Base-by-base conservation (phyloP, 805 yeast species). In the Kuraishia floccosa region DNA sequence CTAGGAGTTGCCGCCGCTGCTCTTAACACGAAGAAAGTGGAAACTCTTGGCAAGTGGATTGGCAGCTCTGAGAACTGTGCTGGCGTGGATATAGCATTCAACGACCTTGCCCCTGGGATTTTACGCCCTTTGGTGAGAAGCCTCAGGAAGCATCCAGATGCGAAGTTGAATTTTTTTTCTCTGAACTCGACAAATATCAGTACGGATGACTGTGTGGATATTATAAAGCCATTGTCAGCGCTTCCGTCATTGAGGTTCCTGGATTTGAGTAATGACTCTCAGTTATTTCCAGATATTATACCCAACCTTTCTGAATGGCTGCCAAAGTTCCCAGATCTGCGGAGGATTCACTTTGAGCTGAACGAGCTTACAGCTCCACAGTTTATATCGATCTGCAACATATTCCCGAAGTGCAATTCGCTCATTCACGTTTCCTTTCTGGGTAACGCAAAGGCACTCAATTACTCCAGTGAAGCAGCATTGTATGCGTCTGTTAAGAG, bases 71-170 rank as follows among this genome's bases (percentile, higher is more conserved):
- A 66, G 12, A 64, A 61, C 16, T 70, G 76, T 45, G 53, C 60
- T 27, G 78, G 78, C 2, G 59, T 72, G 13, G 78, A 71, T 47
- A 52, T 71, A 27, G 77, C 72, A 1, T 68, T 63, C 41, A 71
- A 71, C 43, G 72, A 68, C 42, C 47, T 71, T 33, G 59, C 65
- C 21, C 41, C 54, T 3, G 70, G 68, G 2, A 65, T 63, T 41
- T 47, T 71, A 30, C 31, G 36, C n/a, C 72, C 72, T 1, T 59
- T 70, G 33, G 65, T 61, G 15, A 47, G 60, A 4, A 59, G 57
- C 1, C 63, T 71, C 37, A 49, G 43, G 8, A 54, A 53, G 5
- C 47, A 47, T 13, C 34, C 39, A 2, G 40, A 37, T 8, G 27
- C 32, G 26, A 60, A 64, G 25, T 45, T 71, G 34, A 51, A 61